Evolutionary conservation across 805 yeast genomes (phyloP), one percentile per base, ranked within the genome.

Genomic region (Candida takata): DNA sequence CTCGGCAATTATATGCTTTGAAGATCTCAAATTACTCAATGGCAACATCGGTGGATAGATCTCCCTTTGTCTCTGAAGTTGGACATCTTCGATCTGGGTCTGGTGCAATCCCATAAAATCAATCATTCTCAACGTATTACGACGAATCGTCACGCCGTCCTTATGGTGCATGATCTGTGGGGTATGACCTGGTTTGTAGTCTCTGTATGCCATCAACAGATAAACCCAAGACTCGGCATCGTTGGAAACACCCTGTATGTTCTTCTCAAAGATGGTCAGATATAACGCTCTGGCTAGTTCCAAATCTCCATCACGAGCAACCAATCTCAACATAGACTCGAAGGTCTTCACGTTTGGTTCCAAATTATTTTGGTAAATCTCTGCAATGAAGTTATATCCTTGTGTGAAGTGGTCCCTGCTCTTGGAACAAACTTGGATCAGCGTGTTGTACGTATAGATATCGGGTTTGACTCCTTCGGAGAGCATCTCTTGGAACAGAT

Each of bases 281-380:
- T 72, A 82, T 24, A 83, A 54, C 0, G 90, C 85, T 47, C 97
- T 67, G 1, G 84, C 67, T 29, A 85, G 62, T 6, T 75, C 64
- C 14, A 83, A 58, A 54, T 88, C 96, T 0, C 95, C 92, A 49
- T 87, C 87, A 40, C 67, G 67, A 0, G 86, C 80, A n/a, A 92
- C 75, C 31, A 90, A 59, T 42, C 79, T 71, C 61, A 90, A 67
- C 77, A 90, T 77, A 12, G 76, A 69, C 42, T 79, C 82, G 45
- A 78, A 66, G 0, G 82, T 69, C 17, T 62, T 62, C 8, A 69
- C 38, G 30, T 60, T 59, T 15, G 42, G 76, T 64, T 41, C 60
- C 48, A 74, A 63, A 51, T 15, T 52, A 18, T 45, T 40, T 12
- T 70, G 65, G 46, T 77, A 66, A 39, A 84, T 74, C 44, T 83